Percentiles rank a stretch among this genome's conserved stretches.
These are phyloP conservation scores for Datisca glomerata DNA, from an alignment of 306 rosid species.

Conservation along the genomic window DNA sequence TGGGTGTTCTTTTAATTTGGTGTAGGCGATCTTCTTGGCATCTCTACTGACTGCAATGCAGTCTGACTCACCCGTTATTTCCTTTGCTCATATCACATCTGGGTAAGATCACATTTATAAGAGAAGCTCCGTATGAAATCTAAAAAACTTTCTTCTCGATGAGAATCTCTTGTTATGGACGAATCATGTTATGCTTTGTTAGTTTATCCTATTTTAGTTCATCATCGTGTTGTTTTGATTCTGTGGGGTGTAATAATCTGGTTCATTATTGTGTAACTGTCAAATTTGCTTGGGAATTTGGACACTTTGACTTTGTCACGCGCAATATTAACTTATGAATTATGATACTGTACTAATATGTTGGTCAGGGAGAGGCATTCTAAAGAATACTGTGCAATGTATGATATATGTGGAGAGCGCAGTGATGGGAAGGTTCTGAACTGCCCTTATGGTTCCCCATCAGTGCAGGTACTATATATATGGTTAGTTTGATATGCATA, in stretches of 20 bases:
- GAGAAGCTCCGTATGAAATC: no score
- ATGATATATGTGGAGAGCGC: conserved; percentile 78
- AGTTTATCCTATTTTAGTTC: neutral
- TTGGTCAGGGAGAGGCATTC: conserved; percentile 47
- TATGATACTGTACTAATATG: conserved; percentile 5
- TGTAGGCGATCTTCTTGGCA: conserved; percentile 40
- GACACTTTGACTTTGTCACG: no score
- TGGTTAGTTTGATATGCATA: neutral
- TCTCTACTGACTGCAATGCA: conserved; percentile 27
- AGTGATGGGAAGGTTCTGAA: conserved; percentile 81
- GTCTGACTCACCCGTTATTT: conserved; percentile 12
- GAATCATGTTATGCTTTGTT: neutral
- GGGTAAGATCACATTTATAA: conserved; percentile 20
- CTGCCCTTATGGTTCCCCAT: conserved; percentile 74
- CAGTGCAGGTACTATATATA: conserved; percentile 47
- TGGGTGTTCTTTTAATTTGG: conserved; percentile 7
- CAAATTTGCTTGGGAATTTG: no score
- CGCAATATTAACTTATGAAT: neutral
- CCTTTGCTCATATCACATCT: conserved; percentile 8
- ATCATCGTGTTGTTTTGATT: neutral
- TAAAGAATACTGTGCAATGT: conserved; percentile 85
- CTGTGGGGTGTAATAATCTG: neutral
- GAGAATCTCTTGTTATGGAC: neutral
- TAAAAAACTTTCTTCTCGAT: no score
- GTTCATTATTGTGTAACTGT: neutral